phyloP scores from a whole-genome alignment of 1,139 yeast genomes.

The Saccharomyces hybrid region DNA sequence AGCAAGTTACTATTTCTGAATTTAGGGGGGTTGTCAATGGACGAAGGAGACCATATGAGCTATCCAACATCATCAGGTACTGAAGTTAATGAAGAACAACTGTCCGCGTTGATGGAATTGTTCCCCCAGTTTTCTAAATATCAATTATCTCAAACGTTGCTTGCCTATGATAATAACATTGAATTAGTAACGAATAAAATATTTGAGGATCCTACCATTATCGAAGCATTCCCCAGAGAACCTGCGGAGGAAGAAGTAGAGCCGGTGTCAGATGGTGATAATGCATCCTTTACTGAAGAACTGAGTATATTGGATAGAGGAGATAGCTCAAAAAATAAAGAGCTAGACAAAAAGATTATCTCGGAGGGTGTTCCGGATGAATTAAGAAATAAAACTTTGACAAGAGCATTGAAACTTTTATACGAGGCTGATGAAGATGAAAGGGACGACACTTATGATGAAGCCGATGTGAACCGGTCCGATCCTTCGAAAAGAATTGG shows the following conservation, averaged over 20 bases:
- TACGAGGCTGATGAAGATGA: conserved; percentile 63
- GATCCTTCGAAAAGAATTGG: conserved; percentile 9
- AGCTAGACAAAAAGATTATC: conserved; percentile 12
- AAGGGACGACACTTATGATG: conserved; percentile 72
- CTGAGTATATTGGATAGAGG: neutral
- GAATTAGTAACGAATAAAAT: conserved; percentile 53
- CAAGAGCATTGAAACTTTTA: conserved; percentile 55
- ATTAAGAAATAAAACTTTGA: conserved; percentile 48
- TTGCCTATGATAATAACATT: conserved; percentile 42
- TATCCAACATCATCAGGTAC: neutral
- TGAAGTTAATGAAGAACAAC: conserved; percentile 31
- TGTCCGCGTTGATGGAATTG: conserved; percentile 43
- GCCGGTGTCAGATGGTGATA: conserved; percentile 2
- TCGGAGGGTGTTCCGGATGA: conserved; percentile 37
- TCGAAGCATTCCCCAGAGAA: conserved; percentile 15
- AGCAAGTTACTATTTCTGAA: conserved; percentile 25
- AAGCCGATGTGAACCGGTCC: conserved; percentile 42
- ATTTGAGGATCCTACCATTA: conserved; percentile 42
- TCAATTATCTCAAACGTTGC: conserved; percentile 42
- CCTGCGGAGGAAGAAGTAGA: conserved; percentile 5
- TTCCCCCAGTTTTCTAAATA: conserved; percentile 48
- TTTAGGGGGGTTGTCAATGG: conserved; percentile 2
- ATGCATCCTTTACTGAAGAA: neutral
- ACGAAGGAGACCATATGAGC: neutral
- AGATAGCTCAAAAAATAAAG: conserved; percentile 3